Percentiles rank a stretch among this genome's conserved stretches.
Conservation (phyloP, 257 asterid species). For the Nemophila menziesii region DNA sequence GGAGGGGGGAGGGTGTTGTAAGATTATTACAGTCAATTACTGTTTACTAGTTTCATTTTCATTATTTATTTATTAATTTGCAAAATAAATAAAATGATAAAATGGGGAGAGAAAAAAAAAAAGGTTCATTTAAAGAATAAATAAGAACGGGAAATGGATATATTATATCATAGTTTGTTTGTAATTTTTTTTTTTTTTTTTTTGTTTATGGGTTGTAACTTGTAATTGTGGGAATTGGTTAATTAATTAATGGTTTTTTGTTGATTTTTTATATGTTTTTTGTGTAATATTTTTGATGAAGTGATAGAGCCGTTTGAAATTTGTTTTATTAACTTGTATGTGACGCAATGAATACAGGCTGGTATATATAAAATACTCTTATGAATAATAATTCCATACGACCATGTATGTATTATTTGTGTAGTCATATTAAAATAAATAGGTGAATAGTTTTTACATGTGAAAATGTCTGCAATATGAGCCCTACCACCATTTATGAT, state of each 20-base stretch:
- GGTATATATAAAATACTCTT: no score
- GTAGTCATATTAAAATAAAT: no score
- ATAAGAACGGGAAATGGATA: neutral
- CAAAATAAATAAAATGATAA: neutral
- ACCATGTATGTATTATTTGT: neutral
- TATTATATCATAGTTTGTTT: neutral
- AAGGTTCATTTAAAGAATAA: neutral
- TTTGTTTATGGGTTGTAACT: neutral
- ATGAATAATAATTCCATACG: neutral
- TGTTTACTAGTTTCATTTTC: slow-evolving; percentile 1
- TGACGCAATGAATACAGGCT: neutral
- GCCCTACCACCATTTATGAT: neutral
- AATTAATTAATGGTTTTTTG: neutral
- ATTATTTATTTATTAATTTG: slow-evolving; percentile 4
- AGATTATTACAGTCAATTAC: neutral
- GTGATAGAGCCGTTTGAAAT: neutral
- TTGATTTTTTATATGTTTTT: neutral
- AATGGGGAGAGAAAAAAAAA: neutral
- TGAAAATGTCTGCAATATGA: neutral
- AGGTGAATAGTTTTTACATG: neutral
- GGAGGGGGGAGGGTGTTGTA: neutral
- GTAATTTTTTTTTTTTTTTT: neutral
- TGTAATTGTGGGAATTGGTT: neutral
- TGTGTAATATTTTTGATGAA: no score
- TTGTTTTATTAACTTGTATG: neutral